Base-by-base conservation (phyloP, 192 early-diverging fungal species). In the Entomortierella lignicola region DNA sequence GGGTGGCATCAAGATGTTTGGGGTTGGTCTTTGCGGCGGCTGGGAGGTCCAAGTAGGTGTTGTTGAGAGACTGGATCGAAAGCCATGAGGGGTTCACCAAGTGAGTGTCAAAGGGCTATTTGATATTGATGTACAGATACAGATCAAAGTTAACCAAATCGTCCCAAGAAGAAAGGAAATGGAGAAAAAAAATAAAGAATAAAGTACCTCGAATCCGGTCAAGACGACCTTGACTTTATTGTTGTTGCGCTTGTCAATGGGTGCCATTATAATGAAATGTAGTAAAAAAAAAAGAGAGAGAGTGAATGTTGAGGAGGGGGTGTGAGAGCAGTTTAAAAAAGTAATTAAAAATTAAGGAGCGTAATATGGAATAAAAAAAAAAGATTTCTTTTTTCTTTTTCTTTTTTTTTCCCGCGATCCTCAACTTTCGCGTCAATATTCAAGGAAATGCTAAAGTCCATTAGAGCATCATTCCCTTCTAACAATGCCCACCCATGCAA, bases 11-110 rank as follows among this genome's bases (percentile, higher is more conserved):
- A 31, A 60, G 75, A 37, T 65, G 55, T n/a, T 59, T 62, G 26
- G 55, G 31, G 41, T 39, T 56, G 29, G 11, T 17, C 23, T 70
- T 66, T 1, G 65, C 18, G 44, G 41, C 6, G 10, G 57, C 17
- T 3, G 68, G 67, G 10, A 79, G 51, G 29, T 79, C 62, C 20
- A 79, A n/a, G 6, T 51, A 32, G 7, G 61, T 79, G 52, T 70
- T 61, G 68, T 69, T 57, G 18, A 79, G 62, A 12, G 61, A 57
- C 21, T 55, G 66, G 42, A 79, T 68, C 8, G 75, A 63, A 2
- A 70, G 68, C 75, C 75, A 79, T 2, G 75, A 79, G 1, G 75
- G 75, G 57, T 79, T 79, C 26, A 67, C 70, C 42, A 55, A 37
- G n/a, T 79, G 75, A 23, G 34, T 60, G 0, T 52, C 75, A 31